phyloP scores from a whole-genome alignment of 768 basidiomycete genomes.

The Lactarius hatsudake region DNA sequence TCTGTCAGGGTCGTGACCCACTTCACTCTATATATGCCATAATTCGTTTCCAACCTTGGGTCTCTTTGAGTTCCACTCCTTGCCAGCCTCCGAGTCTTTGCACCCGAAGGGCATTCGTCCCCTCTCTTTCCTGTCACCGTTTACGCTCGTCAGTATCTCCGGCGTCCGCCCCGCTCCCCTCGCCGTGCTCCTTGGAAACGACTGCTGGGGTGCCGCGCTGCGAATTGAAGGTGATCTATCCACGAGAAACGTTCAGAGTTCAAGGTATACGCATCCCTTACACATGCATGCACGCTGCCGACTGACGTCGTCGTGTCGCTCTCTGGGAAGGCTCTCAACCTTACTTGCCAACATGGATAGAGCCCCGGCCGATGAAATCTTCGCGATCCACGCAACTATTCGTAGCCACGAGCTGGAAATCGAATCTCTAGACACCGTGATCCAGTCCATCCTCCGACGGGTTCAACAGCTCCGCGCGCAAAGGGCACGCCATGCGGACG shows the following conservation, averaged over 20 bases:
- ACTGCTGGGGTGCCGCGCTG: background rate
- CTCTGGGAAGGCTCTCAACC: background rate
- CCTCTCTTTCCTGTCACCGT: background rate
- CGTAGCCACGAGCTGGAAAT: constrained; percentile 42
- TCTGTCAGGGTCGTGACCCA: background rate
- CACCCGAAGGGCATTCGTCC: background rate
- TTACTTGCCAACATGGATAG: background rate
- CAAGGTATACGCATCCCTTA: background rate
- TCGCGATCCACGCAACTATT: constrained; percentile 29
- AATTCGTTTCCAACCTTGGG: background rate
- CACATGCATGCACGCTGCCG: background rate
- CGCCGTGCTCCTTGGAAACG: background rate
- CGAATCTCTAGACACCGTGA: constrained; percentile 41
- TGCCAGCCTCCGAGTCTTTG: background rate
- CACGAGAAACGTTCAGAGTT: background rate
- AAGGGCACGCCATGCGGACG: constrained; percentile 42
- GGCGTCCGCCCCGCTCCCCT: background rate
- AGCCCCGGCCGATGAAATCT: constrained; percentile 27
- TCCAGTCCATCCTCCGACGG: constrained; percentile 40
- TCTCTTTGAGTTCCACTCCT: background rate
- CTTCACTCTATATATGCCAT: background rate
- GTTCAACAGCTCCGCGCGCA: constrained; percentile 44
- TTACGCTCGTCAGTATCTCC: background rate
- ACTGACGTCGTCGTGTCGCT: background rate
- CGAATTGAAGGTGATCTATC: background rate